A percentile compares a stretch with the other conserved stretches of the same genome.
These are phyloP conservation scores for Mycena alexandri DNA, from an alignment of 768 basidiomycete species.

Conservation along the genomic window DNA sequence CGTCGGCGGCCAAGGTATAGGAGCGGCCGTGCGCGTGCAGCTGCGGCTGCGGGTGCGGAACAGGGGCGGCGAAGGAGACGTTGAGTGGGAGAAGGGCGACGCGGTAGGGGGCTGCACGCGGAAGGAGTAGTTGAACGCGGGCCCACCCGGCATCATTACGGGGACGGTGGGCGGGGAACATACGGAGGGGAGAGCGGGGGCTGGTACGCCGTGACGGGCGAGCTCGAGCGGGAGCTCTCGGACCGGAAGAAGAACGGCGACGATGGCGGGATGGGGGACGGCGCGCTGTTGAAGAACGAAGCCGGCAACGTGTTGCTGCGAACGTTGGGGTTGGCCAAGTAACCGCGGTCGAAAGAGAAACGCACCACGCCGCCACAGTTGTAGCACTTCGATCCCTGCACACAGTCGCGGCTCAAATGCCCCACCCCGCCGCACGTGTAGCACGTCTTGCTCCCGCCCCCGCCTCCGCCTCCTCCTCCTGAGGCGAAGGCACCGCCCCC, in stretches of 20 bases:
- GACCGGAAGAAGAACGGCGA: slow-evolving; percentile 42
- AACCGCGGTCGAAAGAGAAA: slow-evolving; percentile 37
- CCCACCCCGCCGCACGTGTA: too few relatives aligned
- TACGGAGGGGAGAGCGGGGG: slow-evolving; percentile 14
- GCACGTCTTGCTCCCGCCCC: too few relatives aligned
- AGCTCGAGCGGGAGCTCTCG: slow-evolving; percentile 37
- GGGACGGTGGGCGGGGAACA: slow-evolving; percentile 31
- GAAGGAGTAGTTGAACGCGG: slow-evolving; percentile 5
- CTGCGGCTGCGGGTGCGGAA: slow-evolving; percentile 20
- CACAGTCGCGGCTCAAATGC: too few relatives aligned
- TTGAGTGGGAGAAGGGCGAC: slow-evolving; percentile 37
- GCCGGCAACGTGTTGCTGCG: slow-evolving; percentile 36
- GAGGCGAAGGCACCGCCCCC: too few relatives aligned
- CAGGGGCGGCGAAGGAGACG: slow-evolving; percentile 36
- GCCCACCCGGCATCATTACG: slow-evolving; percentile 40
- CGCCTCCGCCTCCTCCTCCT: too few relatives aligned
- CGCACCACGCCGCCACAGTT: too few relatives aligned
- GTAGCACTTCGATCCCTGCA: too few relatives aligned
- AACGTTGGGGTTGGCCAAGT: slow-evolving; percentile 37
- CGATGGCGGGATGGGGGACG: slow-evolving; percentile 30
- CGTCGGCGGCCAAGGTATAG: slow-evolving; percentile 45
- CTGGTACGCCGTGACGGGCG: slow-evolving; percentile 29
- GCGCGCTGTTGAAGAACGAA: slow-evolving; percentile 32
- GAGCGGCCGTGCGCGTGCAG: slow-evolving; percentile 25
- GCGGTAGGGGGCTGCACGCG: slow-evolving; percentile 26